Evolutionary conservation across 2,329 filamentous ascomycete genomes (phyloP), one percentile per base, ranked within the genome.

Genomic region (Claviceps pazoutovae): DNA sequence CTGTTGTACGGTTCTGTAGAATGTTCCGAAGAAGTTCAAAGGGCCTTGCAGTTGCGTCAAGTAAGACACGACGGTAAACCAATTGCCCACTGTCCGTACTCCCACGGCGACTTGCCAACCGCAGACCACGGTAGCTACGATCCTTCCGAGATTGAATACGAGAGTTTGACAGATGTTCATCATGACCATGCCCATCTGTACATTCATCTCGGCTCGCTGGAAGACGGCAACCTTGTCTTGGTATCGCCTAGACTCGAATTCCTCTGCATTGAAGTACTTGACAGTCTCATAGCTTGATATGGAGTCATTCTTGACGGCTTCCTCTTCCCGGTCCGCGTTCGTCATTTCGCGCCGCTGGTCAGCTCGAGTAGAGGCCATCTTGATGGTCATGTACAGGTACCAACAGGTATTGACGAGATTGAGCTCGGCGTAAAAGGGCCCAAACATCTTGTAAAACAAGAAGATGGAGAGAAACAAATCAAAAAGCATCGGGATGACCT

Each of bases 201-300:
- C 86, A 60, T 83, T 80, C 54, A 84, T 85, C 66, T 91, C 87
- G 48, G 86, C 84, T 42, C 70, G 71, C 63, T 91, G 87, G 65
- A 83, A 91, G 51, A 78, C 78, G 46, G 72, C 71, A 51, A 93
- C 86, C 26, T 86, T 85, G 45, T 75, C 68, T 46, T 82, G 76
- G 61, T 89, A 91, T 23, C 87, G 78, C 48, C 75, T 71, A 58
- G 88, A 89, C 62, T 93, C 87, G 62, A 86, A 90, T 2, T 79
- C 73, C 62, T 91, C 87, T 7, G 86, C 86, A 59, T 91, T 91
- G 74, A 93, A 93, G 62, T 91, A 91, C 64, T 91, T 93, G 64
- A 91, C 87, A 2, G 86, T 91, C 71, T 98, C 93, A 66, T 97
- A 98, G n/a, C 89, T 95, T 56, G 93, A 89, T 73, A 98, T 93